Evolutionary conservation across 1,284 basidiomycete species (phyloP).

Genomic region (Tilletiopsis washingtonensis): DNA sequence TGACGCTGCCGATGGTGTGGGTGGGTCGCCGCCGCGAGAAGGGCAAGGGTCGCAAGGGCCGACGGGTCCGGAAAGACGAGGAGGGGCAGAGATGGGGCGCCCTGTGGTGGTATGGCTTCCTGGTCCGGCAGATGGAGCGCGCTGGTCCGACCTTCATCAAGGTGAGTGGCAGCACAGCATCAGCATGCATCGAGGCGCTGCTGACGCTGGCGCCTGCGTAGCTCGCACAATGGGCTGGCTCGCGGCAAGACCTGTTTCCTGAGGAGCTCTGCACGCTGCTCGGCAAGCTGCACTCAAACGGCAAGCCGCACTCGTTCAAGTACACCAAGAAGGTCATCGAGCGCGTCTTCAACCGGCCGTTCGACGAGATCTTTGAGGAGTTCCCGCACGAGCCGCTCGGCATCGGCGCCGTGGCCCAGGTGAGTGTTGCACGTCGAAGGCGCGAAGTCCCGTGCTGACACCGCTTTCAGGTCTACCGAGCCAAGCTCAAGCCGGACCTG

Average conservation of each 20-base stretch:
- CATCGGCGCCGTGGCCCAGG: slow-evolving; percentile 92
- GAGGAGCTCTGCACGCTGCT: slow-evolving; percentile 78
- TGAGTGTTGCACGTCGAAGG: neutral
- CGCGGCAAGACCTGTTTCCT: slow-evolving; percentile 88
- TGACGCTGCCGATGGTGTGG: slow-evolving; percentile 75
- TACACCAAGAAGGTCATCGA: slow-evolving; percentile 81
- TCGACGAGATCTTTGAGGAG: slow-evolving; percentile 83
- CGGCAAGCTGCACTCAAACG: slow-evolving; percentile 80
- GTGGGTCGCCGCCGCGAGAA: slow-evolving; percentile 52
- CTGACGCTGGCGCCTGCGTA: slow-evolving; percentile 38
- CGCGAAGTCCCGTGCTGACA: neutral
- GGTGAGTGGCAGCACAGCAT: neutral
- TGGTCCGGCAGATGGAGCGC: slow-evolving; percentile 82
- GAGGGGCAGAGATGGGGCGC: slow-evolving; percentile 41
- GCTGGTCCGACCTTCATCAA: slow-evolving; percentile 98
- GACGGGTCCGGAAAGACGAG: slow-evolving; percentile 19
- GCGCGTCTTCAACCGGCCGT: slow-evolving; percentile 61
- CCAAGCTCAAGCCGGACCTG: slow-evolving; percentile 70
- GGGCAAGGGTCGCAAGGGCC: slow-evolving; percentile 14
- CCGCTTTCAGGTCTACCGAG: slow-evolving; percentile 61
- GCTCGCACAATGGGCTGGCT: slow-evolving; percentile 98
- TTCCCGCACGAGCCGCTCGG: slow-evolving; percentile 84
- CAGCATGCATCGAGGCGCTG: neutral
- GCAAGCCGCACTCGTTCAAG: slow-evolving; percentile 68
- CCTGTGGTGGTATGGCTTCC: slow-evolving; percentile 82